Evolutionary conservation across 352 stramenopile species (phyloP), one percentile per base, ranked within the genome.

Genomic region (Globisporangium alternatum): DNA sequence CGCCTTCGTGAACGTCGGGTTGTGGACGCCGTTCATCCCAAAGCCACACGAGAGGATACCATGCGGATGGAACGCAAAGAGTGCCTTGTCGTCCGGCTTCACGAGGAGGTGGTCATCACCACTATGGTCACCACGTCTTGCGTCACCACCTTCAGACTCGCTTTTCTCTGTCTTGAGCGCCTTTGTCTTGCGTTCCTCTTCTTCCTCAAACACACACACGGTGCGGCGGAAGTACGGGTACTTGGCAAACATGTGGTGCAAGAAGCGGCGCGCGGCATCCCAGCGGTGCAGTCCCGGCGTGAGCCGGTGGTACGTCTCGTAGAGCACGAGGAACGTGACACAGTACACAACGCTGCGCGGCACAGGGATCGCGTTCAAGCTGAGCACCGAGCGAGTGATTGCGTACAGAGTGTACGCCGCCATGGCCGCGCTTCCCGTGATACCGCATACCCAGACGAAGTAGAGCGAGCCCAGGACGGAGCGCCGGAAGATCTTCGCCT

Each of bases 51-150:
- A 78, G 25, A 90, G 62, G 22, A 89, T 72, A 22, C 84, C 84
- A 45, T 91, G 84, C 39, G 84, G 82, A 44, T 93, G 82, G 63
- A 89, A 90, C 15, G 74, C 71, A 25, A 85, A 77, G 30, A 90
- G 48, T 8, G 59, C 17, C 37, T 65, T 65, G 75, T 74, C 0
- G 66, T 54, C 48, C 13, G 48, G 25, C 12, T 54, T 54, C 22
- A 54, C 22, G 25, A 35, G 9, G 13, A 35, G 8, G 5, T 28
- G 28, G 6, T 53, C 47, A 15, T 54, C 48, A 13, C 22, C 48
- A 54, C 22, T 10, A 19, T 28, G 48, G 13, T 19, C 48, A 12
- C 17, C 13, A 10, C 25, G 22, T 12, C 12, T 53, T 5, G 10
- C 22, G 15, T 25, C 22, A n/a, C 19, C 39, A 44, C 13, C 39